Conservation (phyloP, 1,284 basidiomycete genomes). For the Vanrija pseudolonga region DNA sequence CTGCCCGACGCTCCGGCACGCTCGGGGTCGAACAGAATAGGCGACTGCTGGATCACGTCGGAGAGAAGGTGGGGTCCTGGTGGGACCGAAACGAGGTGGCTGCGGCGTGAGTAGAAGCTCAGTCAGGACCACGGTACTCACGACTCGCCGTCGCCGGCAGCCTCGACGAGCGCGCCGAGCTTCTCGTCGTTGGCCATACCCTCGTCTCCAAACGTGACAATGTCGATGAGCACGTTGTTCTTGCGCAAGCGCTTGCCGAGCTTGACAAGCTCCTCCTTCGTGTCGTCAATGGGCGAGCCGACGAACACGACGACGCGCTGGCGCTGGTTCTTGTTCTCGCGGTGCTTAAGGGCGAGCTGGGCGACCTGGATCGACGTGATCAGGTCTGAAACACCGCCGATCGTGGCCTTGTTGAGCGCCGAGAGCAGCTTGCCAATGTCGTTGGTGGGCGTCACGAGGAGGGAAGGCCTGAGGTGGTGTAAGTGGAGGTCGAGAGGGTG, state of each 20-base stretch:
- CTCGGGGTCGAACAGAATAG: slow-evolving; percentile 77
- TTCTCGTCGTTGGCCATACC: slow-evolving; percentile 48
- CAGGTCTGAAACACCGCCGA: slow-evolving; percentile 78
- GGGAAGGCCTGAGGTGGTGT: slow-evolving; percentile 67
- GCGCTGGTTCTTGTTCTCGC: slow-evolving; percentile 96
- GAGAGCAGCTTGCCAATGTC: slow-evolving; percentile 88
- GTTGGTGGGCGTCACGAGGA: slow-evolving; percentile 91
- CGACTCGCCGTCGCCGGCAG: slow-evolving; percentile 45
- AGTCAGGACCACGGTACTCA: slow-evolving; percentile 19
- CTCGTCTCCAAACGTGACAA: slow-evolving; percentile 66
- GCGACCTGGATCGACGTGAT: slow-evolving; percentile 88
- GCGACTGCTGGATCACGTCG: slow-evolving; percentile 74
- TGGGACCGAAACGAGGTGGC: slow-evolving; percentile 74
- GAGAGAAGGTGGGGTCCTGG: slow-evolving; percentile 76
- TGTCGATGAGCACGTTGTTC: slow-evolving; percentile 96
- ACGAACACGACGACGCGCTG: slow-evolving; percentile 93
- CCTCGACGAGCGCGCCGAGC: slow-evolving; percentile 48
- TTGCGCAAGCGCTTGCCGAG: slow-evolving; percentile 98
- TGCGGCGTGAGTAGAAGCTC: slow-evolving; percentile 7
- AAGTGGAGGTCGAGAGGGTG: background rate
- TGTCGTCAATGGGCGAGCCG: slow-evolving; percentile 71
- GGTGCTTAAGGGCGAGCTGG: slow-evolving; percentile 92
- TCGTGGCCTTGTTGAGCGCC: slow-evolving; percentile 68
- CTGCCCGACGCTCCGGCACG: slow-evolving; percentile 57
- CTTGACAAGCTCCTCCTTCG: slow-evolving; percentile 72